These are phyloP conservation scores for Eutrema japonicum DNA, from an alignment of 345 rosid species.

Conservation along the genomic window DNA sequence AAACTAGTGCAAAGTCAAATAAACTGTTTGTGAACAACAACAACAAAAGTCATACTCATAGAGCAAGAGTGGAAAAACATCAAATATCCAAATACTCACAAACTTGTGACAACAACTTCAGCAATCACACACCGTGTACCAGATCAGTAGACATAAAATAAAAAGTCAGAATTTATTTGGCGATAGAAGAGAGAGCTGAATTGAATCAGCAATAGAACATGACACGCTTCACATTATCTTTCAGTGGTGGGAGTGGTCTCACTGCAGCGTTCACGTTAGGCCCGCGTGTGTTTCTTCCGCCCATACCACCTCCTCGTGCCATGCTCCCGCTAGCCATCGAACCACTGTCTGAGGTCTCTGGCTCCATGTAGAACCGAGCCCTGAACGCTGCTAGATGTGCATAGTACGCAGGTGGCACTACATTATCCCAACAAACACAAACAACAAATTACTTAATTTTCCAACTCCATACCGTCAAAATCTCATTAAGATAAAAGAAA, in stretches of 20 bases:
- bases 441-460: background rate
- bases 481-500: background rate
- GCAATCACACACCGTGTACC: background rate
- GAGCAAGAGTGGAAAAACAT: background rate
- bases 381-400: conserved; percentile 98
- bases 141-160: background rate
- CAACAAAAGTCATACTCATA: background rate
- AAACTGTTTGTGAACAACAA: too few relatives aligned
- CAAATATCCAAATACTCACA: background rate
- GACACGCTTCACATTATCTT: conserved; percentile 92
- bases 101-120: background rate
- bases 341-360: conserved; percentile 96
- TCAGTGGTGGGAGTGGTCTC: conserved; percentile 85
- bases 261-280: conserved; percentile 73
- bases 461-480: background rate
- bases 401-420: conserved; percentile 98
- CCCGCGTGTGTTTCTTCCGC: conserved; percentile 62
- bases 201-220: conserved; percentile 81
- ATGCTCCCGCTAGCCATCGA: conserved; percentile 81
- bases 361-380: conserved; percentile 98
- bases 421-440: conserved; percentile 15
- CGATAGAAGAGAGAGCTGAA: background rate
- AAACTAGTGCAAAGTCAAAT: too few relatives aligned
- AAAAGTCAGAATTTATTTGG: background rate
- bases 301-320: conserved; percentile 63